Base-by-base conservation (phyloP, 2,329 filamentous ascomycete genomes). In the Trichophaea hybrida region DNA sequence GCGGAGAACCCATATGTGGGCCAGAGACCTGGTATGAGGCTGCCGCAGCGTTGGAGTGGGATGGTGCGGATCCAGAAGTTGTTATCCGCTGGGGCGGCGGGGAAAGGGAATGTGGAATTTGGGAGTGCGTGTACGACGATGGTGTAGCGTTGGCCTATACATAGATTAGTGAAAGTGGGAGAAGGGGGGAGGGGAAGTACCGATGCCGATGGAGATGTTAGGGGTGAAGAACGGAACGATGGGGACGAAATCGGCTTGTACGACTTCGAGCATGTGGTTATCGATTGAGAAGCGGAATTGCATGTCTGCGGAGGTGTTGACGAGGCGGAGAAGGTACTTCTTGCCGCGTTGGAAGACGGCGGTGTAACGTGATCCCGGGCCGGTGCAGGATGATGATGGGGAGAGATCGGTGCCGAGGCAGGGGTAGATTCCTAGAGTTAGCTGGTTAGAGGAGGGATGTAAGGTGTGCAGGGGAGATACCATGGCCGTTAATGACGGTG, bases 211-310 rank as follows among this genome's bases (percentile, higher is more conserved):
- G 4, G 76, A 81, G 15, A 86, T 73, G 2, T 81, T 76, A 2
- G 78, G 73, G 0, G 82, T 82, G 4, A 77, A 74, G 69, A 85
- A 86, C 0, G 84, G 82, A 63, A 79, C 69, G 17, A 85, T 73
- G 1, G 77, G 74, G 4, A 84, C 78, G 61, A 83, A 83, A 68
- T 86, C 83, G 65, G 80, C 79, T 17, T 81, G 75, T 56, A 85
- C 80, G 59, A 86, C 79, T 0, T 75, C 82, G 71, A 86, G 73
- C 24, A 72, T 77, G 70, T 86, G 82, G 1, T 75, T 76, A 78
- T 84, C 67, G 73, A 83, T 75, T 37, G 69, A 73, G 69, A 74
- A 72, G 53, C 65, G 46, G 46, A 62, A 64, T 34, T 58, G 37
- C 1, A 61, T 69, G 53, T 71, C 70, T 2, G 70, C 66, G 12